Evolutionary conservation across 805 yeast genomes (phyloP), one percentile per base, ranked within the genome.

Genomic region (Saturnispora gosingensis): DNA sequence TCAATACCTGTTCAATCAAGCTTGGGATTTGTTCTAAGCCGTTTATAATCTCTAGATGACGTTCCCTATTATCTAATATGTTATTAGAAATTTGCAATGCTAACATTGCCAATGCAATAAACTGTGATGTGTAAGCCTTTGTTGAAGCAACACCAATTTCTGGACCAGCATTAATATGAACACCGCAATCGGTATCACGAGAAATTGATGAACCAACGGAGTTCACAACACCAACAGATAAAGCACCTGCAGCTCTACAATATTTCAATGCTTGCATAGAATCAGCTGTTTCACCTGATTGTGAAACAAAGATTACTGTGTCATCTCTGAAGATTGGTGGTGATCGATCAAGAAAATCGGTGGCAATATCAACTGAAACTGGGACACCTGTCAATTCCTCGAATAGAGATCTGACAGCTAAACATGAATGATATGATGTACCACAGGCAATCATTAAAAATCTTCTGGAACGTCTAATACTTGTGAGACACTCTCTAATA

Each of bases 141-240:
- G 99, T 93, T 11, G 97, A 89, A 10, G 99, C 99, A 60, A 93
- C 99, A 70, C 99, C 98, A 58, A 93, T 93, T 72, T 93, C 99
- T 45, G 99, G 99, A 58, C 99, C 99, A 46, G 99, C 99, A 67
- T 93, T 93, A 67, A 93, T 90, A 69, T 93, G 99, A 52, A 93
- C 97, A 80, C 99, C 99, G 76, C 99, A 93, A 71, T 90, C 96
- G 22, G 99, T 93, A 65, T 82, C 89, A 72, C 99, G 83, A 6
- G 98, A 91, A 69, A 93, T 88, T 42, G 93, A 82, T 5, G 99
- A 93, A 64, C 99, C 99, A 43, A 93, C 99, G 59, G 90, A 80
- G 76, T 93, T 93, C 56, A 93, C 99, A 64, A 93, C 87, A 72
- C 99, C 99, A 53, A 93, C 93, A 28, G 97, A 89, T 59, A 95